phyloP scores from a whole-genome alignment of 306 rosid species.

The Vicia sativa region DNA sequence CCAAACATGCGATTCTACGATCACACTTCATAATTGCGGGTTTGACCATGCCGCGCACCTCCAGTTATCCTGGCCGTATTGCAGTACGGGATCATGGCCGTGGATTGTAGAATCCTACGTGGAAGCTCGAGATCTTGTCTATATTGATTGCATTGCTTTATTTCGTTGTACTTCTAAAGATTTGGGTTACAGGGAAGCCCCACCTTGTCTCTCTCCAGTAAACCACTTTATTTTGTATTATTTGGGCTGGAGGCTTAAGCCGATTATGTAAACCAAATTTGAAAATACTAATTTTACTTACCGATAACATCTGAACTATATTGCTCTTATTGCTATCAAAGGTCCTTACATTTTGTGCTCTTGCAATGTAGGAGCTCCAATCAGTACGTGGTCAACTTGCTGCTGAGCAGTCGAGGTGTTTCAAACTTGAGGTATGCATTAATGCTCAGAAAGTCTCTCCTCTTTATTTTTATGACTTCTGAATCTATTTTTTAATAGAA shows the following conservation, averaged over 20 bases:
- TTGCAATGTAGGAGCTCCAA: conserved; percentile 80
- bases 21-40: too few relatives aligned
- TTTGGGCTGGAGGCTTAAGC: not conserved
- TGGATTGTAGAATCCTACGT: too few relatives aligned
- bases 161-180: conserved; percentile 14
- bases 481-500: conserved; percentile 10
- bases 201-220: not conserved
- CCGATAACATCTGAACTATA: not conserved
- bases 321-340: conserved; percentile 15
- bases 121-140: too few relatives aligned
- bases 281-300: conserved; percentile 7
- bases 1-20: too few relatives aligned
- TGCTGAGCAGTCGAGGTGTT: conserved; percentile 92
- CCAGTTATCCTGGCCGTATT: too few relatives aligned
- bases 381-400: conserved; percentile 94
- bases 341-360: conserved; percentile 23
- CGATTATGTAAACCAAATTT: conserved; percentile 1
- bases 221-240: conserved; percentile 13
- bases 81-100: too few relatives aligned
- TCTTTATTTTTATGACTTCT: not conserved
- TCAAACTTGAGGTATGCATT: conserved; percentile 85
- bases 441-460: conserved; percentile 31
- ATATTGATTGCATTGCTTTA: not conserved
- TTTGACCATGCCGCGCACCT: too few relatives aligned
- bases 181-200: not conserved